A percentile compares a stretch with the other conserved stretches of the same genome.
These are phyloP conservation scores for Lizonia empirigonia DNA, from an alignment of 2,329 filamentous ascomycete species.

Conservation along the genomic window DNA sequence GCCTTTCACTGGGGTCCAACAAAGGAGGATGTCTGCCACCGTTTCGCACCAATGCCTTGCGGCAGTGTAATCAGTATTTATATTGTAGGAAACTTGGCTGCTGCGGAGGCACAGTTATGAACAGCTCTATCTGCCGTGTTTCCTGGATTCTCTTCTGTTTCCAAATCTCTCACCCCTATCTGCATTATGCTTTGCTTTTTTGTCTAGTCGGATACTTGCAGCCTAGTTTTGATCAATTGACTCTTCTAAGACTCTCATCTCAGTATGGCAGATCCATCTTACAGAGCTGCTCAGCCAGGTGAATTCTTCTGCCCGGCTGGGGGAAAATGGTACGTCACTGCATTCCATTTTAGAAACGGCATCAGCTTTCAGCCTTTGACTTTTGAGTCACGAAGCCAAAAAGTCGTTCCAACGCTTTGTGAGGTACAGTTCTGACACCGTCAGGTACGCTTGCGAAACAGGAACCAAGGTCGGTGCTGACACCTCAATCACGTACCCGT, in stretches of 20 bases:
- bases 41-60: neutral
- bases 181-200: neutral
- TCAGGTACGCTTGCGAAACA: conserved; percentile 19
- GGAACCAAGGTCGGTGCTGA: too few relatives aligned
- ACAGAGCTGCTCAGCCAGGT: conserved; percentile 15
- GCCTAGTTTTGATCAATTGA: neutral
- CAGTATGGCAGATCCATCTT: conserved; percentile 9
- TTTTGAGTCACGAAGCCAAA: neutral
- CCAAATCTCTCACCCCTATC: too few relatives aligned
- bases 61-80: neutral
- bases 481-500: too few relatives aligned
- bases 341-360: neutral
- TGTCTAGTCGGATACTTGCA: neutral
- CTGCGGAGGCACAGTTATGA: neutral
- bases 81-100: neutral
- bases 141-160: neutral
- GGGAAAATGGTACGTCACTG: conserved; percentile 18
- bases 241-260: neutral
- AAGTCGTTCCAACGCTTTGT: too few relatives aligned
- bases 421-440: neutral
- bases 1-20: neutral
- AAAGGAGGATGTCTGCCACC: conserved; percentile 11
- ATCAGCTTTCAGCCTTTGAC: neutral
- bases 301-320: conserved; percentile 23
- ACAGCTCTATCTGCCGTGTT: neutral